Percentiles rank a stretch among this genome's conserved stretches.
These are phyloP conservation scores for Rhizopus stolonifer DNA, from an alignment of 371 early-diverging fungal genomes.

Conservation along the genomic window DNA sequence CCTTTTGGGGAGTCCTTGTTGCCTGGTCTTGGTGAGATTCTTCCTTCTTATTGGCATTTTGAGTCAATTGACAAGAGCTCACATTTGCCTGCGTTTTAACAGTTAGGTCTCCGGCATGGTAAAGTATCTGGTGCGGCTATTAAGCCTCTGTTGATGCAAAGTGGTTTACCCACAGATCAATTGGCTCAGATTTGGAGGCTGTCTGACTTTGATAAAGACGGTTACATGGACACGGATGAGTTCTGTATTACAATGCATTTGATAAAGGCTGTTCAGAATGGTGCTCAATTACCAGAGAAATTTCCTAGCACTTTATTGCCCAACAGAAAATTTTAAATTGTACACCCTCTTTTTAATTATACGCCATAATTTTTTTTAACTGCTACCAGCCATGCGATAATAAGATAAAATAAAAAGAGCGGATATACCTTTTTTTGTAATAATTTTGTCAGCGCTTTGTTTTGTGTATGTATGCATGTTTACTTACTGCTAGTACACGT, in stretches of 20 bases:
- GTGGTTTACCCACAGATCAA: conserved; percentile 55
- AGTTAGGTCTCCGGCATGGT: conserved; percentile 60
- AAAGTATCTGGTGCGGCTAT: conserved; percentile 58
- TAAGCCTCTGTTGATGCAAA: conserved; percentile 61
- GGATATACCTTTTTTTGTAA: conserved; percentile 63
- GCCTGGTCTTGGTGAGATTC: conserved; percentile 38
- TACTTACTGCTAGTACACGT: conserved; percentile 74
- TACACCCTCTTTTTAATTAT: background rate
- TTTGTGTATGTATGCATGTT: background rate
- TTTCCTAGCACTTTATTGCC: conserved; percentile 54
- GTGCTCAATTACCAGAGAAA: conserved; percentile 57
- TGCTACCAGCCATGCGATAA: conserved; percentile 89
- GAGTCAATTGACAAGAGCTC: conserved; percentile 51
- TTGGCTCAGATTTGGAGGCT: conserved; percentile 71
- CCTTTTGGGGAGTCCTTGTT: conserved; percentile 45
- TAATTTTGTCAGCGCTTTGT: background rate
- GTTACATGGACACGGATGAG: conserved; percentile 70
- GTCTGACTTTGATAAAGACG: conserved; percentile 71
- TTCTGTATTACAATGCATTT: conserved; percentile 72
- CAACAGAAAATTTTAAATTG: conserved; percentile 34
- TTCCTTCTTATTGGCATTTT: conserved; percentile 61
- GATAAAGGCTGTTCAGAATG: conserved; percentile 49
- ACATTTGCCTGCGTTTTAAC: conserved; percentile 47
- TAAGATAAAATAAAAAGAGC: conserved; percentile 88
- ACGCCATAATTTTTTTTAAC: too few relatives aligned